These are phyloP conservation scores for Sporothrix humicola DNA, from an alignment of 2,329 filamentous ascomycete species.

Conservation along the genomic window DNA sequence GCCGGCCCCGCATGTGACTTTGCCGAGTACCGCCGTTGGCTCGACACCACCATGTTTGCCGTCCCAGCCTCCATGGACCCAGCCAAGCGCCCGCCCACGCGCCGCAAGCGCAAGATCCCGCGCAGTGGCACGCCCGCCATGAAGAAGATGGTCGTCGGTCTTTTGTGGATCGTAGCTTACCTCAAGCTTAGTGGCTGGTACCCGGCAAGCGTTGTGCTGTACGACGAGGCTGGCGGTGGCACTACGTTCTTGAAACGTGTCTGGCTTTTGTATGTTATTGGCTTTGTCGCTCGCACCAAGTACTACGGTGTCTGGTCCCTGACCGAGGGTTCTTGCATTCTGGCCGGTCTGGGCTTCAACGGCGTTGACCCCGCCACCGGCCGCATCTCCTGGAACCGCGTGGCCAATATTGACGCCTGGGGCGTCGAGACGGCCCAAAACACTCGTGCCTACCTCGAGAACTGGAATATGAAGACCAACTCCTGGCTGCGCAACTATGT, in stretches of 20 bases:
- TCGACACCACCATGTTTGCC: slow-evolving; percentile 94
- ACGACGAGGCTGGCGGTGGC: slow-evolving; percentile 66
- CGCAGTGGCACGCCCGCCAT: slow-evolving; percentile 85
- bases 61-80: slow-evolving; percentile 81
- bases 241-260: slow-evolving; percentile 73
- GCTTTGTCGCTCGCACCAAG: slow-evolving; percentile 81
- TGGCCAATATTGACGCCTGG: slow-evolving; percentile 87
- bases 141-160: slow-evolving; percentile 73
- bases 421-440: slow-evolving; percentile 91
- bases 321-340: slow-evolving; percentile 91
- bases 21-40: slow-evolving; percentile 88
- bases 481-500: slow-evolving; percentile 95
- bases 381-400: slow-evolving; percentile 84
- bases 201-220: slow-evolving; percentile 61
- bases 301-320: slow-evolving; percentile 97
- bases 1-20: slow-evolving; percentile 94
- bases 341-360: slow-evolving; percentile 92
- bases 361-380: slow-evolving; percentile 85
- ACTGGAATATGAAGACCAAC: slow-evolving; percentile 99
- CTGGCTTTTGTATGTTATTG: slow-evolving; percentile 82
- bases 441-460: slow-evolving; percentile 85
- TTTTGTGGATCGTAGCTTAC: slow-evolving; percentile 81
- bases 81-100: slow-evolving; percentile 80
- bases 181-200: slow-evolving; percentile 61
- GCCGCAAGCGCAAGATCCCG: slow-evolving; percentile 90